Percentiles rank a stretch among this genome's conserved stretches.
Conservation (phyloP, 2,329 filamentous ascomycete genomes). For the Pseudogymnoascus sp. region DNA sequence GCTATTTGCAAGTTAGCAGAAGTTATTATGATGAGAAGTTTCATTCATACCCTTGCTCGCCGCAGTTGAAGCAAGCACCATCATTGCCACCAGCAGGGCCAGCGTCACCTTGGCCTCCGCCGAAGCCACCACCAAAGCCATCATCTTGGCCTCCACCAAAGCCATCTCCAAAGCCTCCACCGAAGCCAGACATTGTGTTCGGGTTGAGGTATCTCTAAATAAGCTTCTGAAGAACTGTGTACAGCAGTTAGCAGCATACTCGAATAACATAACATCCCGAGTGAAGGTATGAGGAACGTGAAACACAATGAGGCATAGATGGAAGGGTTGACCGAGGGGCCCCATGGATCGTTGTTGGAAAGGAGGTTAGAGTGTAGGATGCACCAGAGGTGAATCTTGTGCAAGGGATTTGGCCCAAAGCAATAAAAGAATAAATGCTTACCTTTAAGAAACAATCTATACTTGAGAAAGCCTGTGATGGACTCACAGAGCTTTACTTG, state of each 20-base stretch:
- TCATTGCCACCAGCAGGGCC: slow-evolving; percentile 27
- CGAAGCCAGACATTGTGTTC: not conserved
- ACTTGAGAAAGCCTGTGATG: not conserved
- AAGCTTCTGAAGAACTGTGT: not conserved
- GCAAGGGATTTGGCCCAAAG: not conserved
- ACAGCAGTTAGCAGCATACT: not conserved
- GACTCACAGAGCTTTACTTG: not conserved
- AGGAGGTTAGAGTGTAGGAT: not conserved
- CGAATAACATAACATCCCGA: not conserved
- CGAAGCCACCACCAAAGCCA: slow-evolving; percentile 11
- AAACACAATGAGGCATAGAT: too few species aligned
- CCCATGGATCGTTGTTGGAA: not conserved
- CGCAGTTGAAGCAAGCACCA: slow-evolving; percentile 53
- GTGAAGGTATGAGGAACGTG: not conserved
- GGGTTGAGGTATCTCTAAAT: not conserved
- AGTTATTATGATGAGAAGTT: not conserved
- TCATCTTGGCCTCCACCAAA: slow-evolving; percentile 4
- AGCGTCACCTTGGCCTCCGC: slow-evolving; percentile 12
- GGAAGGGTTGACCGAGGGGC: too few species aligned
- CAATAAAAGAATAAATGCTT: not conserved
- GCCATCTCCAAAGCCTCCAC: slow-evolving; percentile 14
- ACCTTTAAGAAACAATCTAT: not conserved
- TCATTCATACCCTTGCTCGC: slow-evolving; percentile 39
- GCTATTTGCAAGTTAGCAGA: slow-evolving; percentile 11
- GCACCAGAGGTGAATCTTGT: not conserved